Evolutionary conservation across 2,329 filamentous ascomycete species (phyloP).

Genomic region (Aureobasidium subglaciale): DNA sequence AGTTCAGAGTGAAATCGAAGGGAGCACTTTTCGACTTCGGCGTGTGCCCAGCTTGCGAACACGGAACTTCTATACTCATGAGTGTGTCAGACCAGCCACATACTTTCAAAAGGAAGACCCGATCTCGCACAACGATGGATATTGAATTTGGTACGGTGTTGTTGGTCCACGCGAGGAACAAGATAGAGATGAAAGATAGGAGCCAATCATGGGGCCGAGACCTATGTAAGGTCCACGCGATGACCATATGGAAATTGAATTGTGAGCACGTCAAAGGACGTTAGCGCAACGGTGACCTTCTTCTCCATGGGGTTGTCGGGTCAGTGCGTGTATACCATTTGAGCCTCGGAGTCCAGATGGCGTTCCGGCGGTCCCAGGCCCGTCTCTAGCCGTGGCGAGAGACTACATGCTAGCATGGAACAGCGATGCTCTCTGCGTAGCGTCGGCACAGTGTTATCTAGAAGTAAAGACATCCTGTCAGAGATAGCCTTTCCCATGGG

Average conservation of each 20-base stretch:
- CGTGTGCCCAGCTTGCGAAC: no score
- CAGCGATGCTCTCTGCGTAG: neutral
- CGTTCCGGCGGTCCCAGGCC: neutral
- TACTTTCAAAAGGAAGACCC: neutral
- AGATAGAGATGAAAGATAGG: neutral
- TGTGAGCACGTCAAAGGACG: neutral
- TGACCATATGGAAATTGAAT: neutral
- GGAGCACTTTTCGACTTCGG: no score
- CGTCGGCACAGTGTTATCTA: neutral
- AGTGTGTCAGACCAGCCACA: neutral
- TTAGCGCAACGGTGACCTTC: neutral
- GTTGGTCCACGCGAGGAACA: neutral
- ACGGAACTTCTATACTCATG: neutral
- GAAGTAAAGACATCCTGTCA: slow-evolving; percentile 1
- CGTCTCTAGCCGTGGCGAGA: slow-evolving; percentile 4
- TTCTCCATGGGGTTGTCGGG: slow-evolving; percentile 6
- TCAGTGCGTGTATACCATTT: neutral
- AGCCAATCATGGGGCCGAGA: neutral
- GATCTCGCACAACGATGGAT: neutral
- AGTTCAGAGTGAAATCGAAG: no score
- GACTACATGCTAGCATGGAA: neutral
- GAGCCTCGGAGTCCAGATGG: slow-evolving; percentile 6
- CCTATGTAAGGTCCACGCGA: neutral
- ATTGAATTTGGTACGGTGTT: neutral
- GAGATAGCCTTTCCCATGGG: slow-evolving; percentile 5